A percentile compares a stretch with the other conserved stretches of the same genome.
Conservation (phyloP, 2,329 filamentous ascomycete species). For the Claviceps maximensis region DNA sequence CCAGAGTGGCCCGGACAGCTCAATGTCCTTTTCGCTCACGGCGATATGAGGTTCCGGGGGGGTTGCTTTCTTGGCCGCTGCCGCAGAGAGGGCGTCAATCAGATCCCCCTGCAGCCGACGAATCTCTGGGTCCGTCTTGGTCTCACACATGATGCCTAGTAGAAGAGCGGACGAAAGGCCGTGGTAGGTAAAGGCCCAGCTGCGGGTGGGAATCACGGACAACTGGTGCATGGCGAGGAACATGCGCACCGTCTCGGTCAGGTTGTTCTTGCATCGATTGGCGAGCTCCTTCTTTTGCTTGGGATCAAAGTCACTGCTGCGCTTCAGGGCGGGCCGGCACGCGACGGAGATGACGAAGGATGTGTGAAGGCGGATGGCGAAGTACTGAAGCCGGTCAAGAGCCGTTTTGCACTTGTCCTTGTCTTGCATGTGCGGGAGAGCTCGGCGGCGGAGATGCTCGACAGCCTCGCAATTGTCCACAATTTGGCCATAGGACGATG, state of each 20-base stretch:
- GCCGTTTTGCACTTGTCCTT: conserved; percentile 53
- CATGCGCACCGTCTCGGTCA: conserved; percentile 54
- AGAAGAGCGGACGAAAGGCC: conserved; percentile 52
- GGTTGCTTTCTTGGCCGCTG: conserved; percentile 47
- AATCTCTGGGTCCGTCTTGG: conserved; percentile 49
- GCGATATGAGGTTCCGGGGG: conserved; percentile 40
- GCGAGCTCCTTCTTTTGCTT: conserved; percentile 42
- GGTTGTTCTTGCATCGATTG: conserved; percentile 46
- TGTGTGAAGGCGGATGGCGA: conserved; percentile 50
- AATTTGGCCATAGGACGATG: conserved; percentile 40
- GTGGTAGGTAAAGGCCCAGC: conserved; percentile 57
- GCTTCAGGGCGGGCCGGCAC: conserved; percentile 47
- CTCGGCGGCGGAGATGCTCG: conserved; percentile 35
- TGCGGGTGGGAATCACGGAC: conserved; percentile 51
- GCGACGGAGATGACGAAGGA: conserved; percentile 53
- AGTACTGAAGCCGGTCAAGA: conserved; percentile 49
- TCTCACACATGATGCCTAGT: conserved; percentile 49
- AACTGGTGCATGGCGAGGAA: conserved; percentile 57
- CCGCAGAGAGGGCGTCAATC: conserved; percentile 49
- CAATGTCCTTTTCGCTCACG: conserved; percentile 45
- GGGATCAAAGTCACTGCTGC: conserved; percentile 36
- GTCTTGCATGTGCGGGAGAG: conserved; percentile 38
- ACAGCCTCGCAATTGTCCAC: conserved; percentile 43
- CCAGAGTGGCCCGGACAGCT: conserved; percentile 47
- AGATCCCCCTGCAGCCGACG: conserved; percentile 50